These are phyloP conservation scores for Colletotrichum shisoi DNA, from an alignment of 2,329 filamentous ascomycete genomes.

Conservation along the genomic window DNA sequence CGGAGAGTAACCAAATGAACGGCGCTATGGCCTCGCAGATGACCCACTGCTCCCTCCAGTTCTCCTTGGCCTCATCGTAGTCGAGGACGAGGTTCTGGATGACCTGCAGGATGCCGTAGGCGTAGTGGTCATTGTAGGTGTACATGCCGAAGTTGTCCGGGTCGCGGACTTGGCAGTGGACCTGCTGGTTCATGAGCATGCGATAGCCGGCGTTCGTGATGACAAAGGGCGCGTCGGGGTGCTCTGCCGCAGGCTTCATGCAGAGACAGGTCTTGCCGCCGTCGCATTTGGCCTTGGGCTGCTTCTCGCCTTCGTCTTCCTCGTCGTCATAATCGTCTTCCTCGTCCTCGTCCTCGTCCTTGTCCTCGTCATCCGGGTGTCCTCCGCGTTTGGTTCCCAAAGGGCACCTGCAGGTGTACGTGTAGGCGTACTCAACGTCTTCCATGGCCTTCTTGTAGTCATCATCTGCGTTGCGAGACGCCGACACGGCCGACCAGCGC, in stretches of 20 bases:
- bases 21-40: conserved; percentile 51
- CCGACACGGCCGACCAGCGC: conserved; percentile 48
- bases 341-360: conserved; percentile 35
- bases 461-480: conserved; percentile 47
- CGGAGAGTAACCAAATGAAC: conserved; percentile 43
- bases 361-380: conserved; percentile 39
- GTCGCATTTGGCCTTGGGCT: conserved; percentile 38
- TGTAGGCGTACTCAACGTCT: conserved; percentile 44
- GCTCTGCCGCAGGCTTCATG: conserved; percentile 39
- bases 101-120: conserved; percentile 53
- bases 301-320: conserved; percentile 3
- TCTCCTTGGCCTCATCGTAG: conserved; percentile 48
- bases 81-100: conserved; percentile 54
- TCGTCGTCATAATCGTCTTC: not conserved
- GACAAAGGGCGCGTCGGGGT: conserved; percentile 34
- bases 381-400: conserved; percentile 35
- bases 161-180: conserved; percentile 31
- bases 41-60: conserved; percentile 52
- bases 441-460: conserved; percentile 43
- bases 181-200: conserved; percentile 30
- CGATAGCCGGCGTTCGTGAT: conserved; percentile 33
- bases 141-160: conserved; percentile 54
- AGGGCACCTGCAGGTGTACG: conserved; percentile 45
- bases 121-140: conserved; percentile 53
- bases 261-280: conserved; percentile 38